Base-by-base conservation (phyloP, 768 basidiomycete genomes). In the Rhizopogon vulgaris region DNA sequence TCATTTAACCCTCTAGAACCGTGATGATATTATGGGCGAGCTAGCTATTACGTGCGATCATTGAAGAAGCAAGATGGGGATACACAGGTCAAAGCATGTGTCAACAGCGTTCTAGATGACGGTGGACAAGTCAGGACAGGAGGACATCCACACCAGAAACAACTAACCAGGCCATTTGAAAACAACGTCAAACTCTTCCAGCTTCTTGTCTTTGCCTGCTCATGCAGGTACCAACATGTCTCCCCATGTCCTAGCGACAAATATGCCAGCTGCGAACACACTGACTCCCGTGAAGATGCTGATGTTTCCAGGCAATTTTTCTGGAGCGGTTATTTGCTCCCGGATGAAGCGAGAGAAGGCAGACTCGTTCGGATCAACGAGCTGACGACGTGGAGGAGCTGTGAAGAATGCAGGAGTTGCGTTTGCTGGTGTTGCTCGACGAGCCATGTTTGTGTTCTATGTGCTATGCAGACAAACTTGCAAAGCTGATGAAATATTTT, bases 181-280 rank as follows among this genome's bases (percentile, higher is more conserved):
- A 34, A 46, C 18, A 45, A 28, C 18, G 18, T 30, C 30, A 34
- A 46, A 22, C 9, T 22, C 32, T 34, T n/a, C 45, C 45, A 34
- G 32, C 45, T 46, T 22, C 4, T 12, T 30, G 28, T 18, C 14
- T 34, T 17, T 32, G 22, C 30, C 24, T 22, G 14, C 52, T 70
- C 66, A 87, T 25, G 78, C 80, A 40, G 86, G 86, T 6, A 91
- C 78, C 72, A 91, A 78, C 39, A 87, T 64, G 38, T 85, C 87
- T 10, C 90, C 90, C 78, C 86, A 95, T 38, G 80, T 79, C 65
- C 88, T 82, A 14, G 84, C 81, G 12, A 73, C 81, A 40, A 83
- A 66, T 52, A 92, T 82, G 3, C 87, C 87, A 27, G 79, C 85
- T 24, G 81, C 69, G 59, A 91, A 92, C 54, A 90, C 69, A 6